A percentile compares a stretch with the other conserved stretches of the same genome.
phyloP scores from a whole-genome alignment of 2,329 filamentous ascomycete genomes.

The Lasiodiplodia citricola region DNA sequence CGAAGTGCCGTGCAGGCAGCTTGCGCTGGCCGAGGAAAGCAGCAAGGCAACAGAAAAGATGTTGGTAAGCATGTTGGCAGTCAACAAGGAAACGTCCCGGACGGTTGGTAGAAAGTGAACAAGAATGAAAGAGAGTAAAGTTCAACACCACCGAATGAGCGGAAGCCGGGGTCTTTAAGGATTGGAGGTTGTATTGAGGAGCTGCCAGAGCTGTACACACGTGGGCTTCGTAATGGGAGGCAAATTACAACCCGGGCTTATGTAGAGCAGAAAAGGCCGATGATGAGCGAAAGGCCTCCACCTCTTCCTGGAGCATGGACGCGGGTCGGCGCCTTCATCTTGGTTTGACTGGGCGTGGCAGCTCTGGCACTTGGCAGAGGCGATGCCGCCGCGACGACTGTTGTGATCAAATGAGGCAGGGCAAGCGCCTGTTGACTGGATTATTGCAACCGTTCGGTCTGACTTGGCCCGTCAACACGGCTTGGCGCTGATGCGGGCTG shows the following conservation, averaged over 20 bases:
- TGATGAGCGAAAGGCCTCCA: conserved; percentile 13
- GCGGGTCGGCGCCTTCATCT: conserved; percentile 1
- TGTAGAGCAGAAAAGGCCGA: conserved; percentile 9
- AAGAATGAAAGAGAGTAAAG: background rate
- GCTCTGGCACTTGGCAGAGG: conserved; percentile 5
- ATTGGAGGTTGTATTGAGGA: background rate
- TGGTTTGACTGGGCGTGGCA: conserved; percentile 23
- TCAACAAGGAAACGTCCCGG: background rate
- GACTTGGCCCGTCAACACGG: conserved; percentile 15
- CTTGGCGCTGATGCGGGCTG: conserved; percentile 22
- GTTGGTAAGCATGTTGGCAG: conserved; percentile 5
- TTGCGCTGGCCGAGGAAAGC: conserved; percentile 36
- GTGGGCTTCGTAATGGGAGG: background rate
- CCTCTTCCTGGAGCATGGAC: background rate
- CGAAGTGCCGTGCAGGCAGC: conserved; percentile 51
- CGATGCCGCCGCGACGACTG: conserved; percentile 4
- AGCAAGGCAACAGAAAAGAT: conserved; percentile 6
- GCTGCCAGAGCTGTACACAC: conserved; percentile 7
- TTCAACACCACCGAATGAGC: conserved; percentile 14
- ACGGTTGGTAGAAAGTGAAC: background rate
- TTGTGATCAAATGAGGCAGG: background rate
- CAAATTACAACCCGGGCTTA: conserved; percentile 16
- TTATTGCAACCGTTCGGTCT: background rate
- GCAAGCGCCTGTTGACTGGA: conserved; percentile 4
- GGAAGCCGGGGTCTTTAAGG: conserved; percentile 4